Percentiles rank a stretch among this genome's conserved stretches.
phyloP scores from a whole-genome alignment of 164 flowering plant species.

The Piper longum region DNA sequence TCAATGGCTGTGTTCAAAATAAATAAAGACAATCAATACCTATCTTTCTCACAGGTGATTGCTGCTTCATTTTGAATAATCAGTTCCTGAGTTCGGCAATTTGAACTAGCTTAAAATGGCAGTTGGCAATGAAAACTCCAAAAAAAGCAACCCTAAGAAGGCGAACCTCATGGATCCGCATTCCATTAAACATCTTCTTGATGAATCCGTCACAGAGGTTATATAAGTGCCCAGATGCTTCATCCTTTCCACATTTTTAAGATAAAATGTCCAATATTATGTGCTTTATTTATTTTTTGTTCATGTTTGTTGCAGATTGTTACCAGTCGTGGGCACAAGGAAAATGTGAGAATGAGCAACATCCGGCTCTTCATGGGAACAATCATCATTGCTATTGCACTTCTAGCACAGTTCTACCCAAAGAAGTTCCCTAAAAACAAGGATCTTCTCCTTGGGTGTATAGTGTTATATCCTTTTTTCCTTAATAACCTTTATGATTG shows the following conservation, averaged over 20 bases:
- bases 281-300: background rate
- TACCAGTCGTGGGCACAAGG: conserved; percentile 52
- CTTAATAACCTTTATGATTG: background rate
- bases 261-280: too few relatives aligned
- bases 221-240: background rate
- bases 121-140: conserved; percentile 1
- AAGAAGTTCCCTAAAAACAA: conserved; percentile 87
- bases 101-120: conserved; percentile 6
- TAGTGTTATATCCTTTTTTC: conserved; percentile 66
- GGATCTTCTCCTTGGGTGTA: conserved; percentile 68
- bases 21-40: too few relatives aligned
- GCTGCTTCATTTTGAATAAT: too few relatives aligned
- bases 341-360: conserved; percentile 79
- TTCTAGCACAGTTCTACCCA: conserved; percentile 78
- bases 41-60: too few relatives aligned
- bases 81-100: too few relatives aligned
- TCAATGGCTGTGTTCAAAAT: too few relatives aligned
- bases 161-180: conserved; percentile 72
- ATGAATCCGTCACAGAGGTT: conserved; percentile 83
- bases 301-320: conserved; percentile 41
- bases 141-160: conserved; percentile 47
- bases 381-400: conserved; percentile 55
- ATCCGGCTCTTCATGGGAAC: conserved; percentile 49
- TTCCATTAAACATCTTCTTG: conserved; percentile 81
- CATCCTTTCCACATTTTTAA: background rate